Evolutionary conservation across 352 stramenopile genomes (phyloP), one percentile per base, ranked within the genome.

Genomic region (Phytophthora tubulina): DNA sequence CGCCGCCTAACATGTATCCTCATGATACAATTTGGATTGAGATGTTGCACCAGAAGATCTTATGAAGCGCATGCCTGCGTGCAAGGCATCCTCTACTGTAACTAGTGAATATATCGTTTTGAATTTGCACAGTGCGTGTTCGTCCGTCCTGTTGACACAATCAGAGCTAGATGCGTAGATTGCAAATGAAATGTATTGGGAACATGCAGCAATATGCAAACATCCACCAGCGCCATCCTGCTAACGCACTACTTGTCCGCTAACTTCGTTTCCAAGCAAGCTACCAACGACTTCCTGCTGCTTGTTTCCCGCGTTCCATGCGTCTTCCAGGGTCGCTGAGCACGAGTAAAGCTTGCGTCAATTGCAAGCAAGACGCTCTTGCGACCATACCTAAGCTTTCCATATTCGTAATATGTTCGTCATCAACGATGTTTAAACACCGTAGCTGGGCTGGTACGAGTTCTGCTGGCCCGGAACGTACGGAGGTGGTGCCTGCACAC

Each of bases 391-490:
- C 35, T 39, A 57, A 42, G 50, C 51, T 69, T 27, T 64, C 38
- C 67, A 73, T 70, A 60, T 58, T 60, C 41, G 39, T 67, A 30
- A 58, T 38, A 62, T 32, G 21, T 27, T 27, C 21, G 21, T 27
- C 21, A 27, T 27, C 21, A 27, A 27, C 21, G 51, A 35, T 53
- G 46, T 66, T 81, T 92, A 96, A 35, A 91, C 88, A 60, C 89
- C 86, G 66, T 94, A 96, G 77, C 86, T 94, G 57, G 88, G 87
- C 77, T 96, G 89, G 78, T 96, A 96, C 76, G 88, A 95, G 78
- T 94, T 95, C 73, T 94, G 88, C 78, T 96, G 89, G n/a, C 89
- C 89, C 41, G 89, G 89, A 42, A 96, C 89, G 73, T 95, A 96
- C 39, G 89, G 89, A 54, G 89, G 82, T 14, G 89, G 89, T 41